Evolutionary conservation across 202 grass and related monocot genomes (phyloP), one percentile per base, ranked within the genome.

Genomic region (Hordeum pubiflorum): DNA sequence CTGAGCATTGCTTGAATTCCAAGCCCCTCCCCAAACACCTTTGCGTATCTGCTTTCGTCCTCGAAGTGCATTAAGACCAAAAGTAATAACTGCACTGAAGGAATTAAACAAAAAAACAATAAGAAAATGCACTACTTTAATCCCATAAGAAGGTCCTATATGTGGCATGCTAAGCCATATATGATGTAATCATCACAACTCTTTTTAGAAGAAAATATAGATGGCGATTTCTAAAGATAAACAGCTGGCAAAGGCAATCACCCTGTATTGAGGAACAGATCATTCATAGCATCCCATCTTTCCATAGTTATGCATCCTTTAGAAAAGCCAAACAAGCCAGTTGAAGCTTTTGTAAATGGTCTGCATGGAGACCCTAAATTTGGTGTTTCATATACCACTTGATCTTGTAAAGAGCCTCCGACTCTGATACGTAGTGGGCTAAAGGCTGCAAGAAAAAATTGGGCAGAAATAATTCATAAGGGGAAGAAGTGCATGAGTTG

Each of bases 401-500:
- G 90, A 87, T 99, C 92, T 81, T 99, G 91, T 63, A 99, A 93
- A 65, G 97, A 99, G 63, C 96, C 96, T 48, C 96, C 96, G 0
- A 99, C 83, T 90, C 96, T 90, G 76, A 99, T 88, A 55, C 96
- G 87, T 7, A 99, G 81, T 63, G 85, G 84, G 69, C 71, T 79
- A 66, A 99, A 99, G 23, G 96, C 96, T 99, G 85, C 44, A 82
- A 73, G 20, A 77, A 79, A 58, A 79, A 72, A 1, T 26, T 67
- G 7, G 12, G 29, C 21, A 63, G 24, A 48, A 50, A 43, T 69
- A 55, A 50, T 75, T 69, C 27, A 58, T 71, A 2, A 55, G 23
- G 21, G 15, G 21, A 40, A 69, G 23, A 69, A 68, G 50, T 29
- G 27, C 27, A 50, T 60, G 10, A 38, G 21, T 40, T 33, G 10